phyloP scores from a whole-genome alignment of 495 filamentous ascomycete genomes.

The Talaromyces thailandensis region DNA sequence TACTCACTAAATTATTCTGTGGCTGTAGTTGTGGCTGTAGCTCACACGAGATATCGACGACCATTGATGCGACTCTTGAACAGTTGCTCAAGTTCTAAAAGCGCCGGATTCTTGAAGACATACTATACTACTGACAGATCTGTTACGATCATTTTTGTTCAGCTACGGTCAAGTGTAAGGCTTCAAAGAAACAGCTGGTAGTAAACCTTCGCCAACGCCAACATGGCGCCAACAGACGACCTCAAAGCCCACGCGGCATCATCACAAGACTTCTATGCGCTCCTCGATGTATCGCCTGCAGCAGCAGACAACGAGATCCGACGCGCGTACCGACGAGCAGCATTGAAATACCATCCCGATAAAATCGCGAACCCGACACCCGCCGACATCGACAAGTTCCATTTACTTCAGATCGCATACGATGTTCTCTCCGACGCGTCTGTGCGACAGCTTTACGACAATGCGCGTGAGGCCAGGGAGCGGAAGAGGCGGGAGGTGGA shows the following conservation, averaged over 20 bases:
- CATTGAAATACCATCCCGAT: slow-evolving; percentile 87
- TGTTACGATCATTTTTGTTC: too few species aligned
- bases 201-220: too few species aligned
- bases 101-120: neutral
- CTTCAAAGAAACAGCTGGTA: neutral
- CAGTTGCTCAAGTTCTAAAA: too few species aligned
- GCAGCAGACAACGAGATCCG: slow-evolving; percentile 67
- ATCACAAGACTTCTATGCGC: slow-evolving; percentile 72
- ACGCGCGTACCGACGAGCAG: slow-evolving; percentile 78
- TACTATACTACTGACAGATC: neutral
- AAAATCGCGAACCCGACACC: slow-evolving; percentile 51
- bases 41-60: neutral
- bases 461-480: slow-evolving; percentile 51
- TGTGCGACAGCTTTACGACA: slow-evolving; percentile 58
- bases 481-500: slow-evolving; percentile 56
- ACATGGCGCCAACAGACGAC: slow-evolving; percentile 38
- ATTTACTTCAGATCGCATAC: slow-evolving; percentile 62
- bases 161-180: neutral
- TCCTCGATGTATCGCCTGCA: slow-evolving; percentile 59
- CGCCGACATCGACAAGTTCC: slow-evolving; percentile 60
- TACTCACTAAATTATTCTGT: neutral
- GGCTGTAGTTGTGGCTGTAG: neutral
- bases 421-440: slow-evolving; percentile 60
- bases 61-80: neutral
- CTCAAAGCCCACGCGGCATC: slow-evolving; percentile 48